Percentiles rank a stretch among this genome's conserved stretches.
These are phyloP conservation scores for Wallemia ichthyophaga DNA, from an alignment of 1,284 basidiomycete genomes.

Conservation along the genomic window DNA sequence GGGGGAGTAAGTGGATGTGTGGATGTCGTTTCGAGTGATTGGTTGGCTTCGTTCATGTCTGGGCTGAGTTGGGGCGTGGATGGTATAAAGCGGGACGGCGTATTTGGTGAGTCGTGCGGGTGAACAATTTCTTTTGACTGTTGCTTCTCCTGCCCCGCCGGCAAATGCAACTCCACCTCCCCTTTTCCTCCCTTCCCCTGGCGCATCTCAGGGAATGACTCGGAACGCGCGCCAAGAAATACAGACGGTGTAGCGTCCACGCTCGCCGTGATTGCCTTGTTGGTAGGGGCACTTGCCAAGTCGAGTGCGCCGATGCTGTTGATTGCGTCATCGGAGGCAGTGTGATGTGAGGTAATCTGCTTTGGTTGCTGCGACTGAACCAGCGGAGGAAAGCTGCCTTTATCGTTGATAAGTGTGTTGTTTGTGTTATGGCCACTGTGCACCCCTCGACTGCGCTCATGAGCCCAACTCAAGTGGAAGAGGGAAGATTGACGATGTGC, in stretches of 20 bases:
- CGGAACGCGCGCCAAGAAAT: not conserved
- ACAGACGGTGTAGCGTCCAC: not conserved
- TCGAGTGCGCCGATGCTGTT: not conserved
- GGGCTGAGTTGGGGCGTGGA: not conserved
- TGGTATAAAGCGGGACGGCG: not conserved
- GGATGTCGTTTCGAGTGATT: not conserved
- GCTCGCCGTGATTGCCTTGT: too few relatives aligned
- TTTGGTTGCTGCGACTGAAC: too few relatives aligned
- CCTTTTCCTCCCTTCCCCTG: too few relatives aligned
- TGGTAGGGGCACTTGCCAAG: not conserved
- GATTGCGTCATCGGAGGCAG: too few relatives aligned
- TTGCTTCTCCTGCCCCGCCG: too few relatives aligned
- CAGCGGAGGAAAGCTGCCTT: not conserved
- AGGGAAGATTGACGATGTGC: not conserved
- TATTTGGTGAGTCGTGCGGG: not conserved
- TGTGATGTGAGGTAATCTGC: too few relatives aligned
- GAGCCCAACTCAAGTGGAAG: not conserved
- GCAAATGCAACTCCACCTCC: too few relatives aligned
- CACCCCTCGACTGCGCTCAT: not conserved
- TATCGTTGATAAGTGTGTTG: not conserved
- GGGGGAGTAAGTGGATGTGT: not conserved
- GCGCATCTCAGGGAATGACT: not conserved
- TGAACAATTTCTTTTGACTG: not conserved
- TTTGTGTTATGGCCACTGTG: not conserved
- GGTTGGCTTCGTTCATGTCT: not conserved